phyloP scores from a whole-genome alignment of 139 green algal species.

The Micractinium sp. region DNA sequence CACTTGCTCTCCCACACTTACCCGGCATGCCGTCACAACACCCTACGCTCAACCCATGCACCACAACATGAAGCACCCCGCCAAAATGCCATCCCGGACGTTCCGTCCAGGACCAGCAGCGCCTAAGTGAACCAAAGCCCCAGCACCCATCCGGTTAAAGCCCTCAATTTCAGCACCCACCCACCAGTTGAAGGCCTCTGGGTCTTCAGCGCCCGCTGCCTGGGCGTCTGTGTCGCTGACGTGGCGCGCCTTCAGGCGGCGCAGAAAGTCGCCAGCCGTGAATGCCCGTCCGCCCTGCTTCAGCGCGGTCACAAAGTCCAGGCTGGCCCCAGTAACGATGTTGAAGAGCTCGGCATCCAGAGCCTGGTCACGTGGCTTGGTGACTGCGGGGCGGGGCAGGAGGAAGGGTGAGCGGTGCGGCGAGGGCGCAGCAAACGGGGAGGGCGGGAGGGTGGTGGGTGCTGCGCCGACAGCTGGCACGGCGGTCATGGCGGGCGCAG shows the following conservation, averaged over 20 bases:
- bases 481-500: neutral
- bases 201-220: conserved; percentile 34
- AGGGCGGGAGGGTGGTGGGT: neutral
- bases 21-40: too few species aligned
- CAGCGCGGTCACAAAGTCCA: conserved; percentile 47
- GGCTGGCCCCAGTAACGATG: conserved; percentile 46
- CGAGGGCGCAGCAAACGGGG: neutral
- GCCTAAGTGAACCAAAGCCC: too few species aligned
- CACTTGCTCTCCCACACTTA: too few species aligned
- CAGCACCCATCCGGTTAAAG: neutral
- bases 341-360: conserved; percentile 67
- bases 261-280: conserved; percentile 43
- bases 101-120: neutral
- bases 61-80: too few species aligned
- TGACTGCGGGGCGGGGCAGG: neutral
- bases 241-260: conserved; percentile 42
- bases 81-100: too few species aligned
- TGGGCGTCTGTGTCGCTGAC: conserved; percentile 43
- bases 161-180: neutral
- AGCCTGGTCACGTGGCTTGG: conserved; percentile 63
- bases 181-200: conserved; percentile 66
- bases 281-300: conserved; percentile 1
- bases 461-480: neutral
- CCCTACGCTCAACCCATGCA: too few species aligned
- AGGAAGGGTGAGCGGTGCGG: neutral